Percentiles rank a stretch among this genome's conserved stretches.
Conservation (phyloP, 345 rosid genomes). For the Nasturtium officinale region DNA sequence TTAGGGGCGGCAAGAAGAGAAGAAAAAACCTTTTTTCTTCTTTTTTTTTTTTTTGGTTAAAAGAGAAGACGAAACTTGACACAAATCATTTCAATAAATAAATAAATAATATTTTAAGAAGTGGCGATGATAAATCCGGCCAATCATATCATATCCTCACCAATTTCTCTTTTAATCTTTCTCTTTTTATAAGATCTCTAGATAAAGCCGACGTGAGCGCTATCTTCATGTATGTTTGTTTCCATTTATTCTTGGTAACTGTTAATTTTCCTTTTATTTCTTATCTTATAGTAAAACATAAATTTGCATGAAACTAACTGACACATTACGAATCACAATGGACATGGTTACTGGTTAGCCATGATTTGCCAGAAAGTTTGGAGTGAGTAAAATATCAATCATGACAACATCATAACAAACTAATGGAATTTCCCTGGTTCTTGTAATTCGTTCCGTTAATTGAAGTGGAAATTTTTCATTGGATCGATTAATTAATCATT, state of each 20-base stretch:
- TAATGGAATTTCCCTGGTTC: constrained; percentile 37
- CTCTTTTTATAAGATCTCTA: constrained; percentile 28
- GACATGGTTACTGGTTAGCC: constrained; percentile 31
- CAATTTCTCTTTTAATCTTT: constrained; percentile 31
- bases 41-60: not conserved
- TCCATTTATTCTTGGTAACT: constrained; percentile 3
- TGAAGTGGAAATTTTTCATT: not conserved
- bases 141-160: constrained; percentile 40
- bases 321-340: constrained; percentile 30
- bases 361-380: constrained; percentile 42
- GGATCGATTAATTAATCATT: not conserved
- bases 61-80: constrained; percentile 11
- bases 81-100: not conserved
- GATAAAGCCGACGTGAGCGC: constrained; percentile 42
- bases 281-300: not conserved
- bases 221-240: constrained; percentile 40
- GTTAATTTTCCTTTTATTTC: not conserved
- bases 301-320: constrained; percentile 32
- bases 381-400: constrained; percentile 21
- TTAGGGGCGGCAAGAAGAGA: constrained; percentile 25
- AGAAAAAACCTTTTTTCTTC: not conserved
- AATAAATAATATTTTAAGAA: constrained; percentile 8
- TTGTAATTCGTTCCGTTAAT: not conserved
- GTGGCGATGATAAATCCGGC: constrained; percentile 30
- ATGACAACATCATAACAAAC: constrained; percentile 18